phyloP scores from a whole-genome alignment of 2,329 filamentous ascomycete species.

The Sporothrix inflata region DNA sequence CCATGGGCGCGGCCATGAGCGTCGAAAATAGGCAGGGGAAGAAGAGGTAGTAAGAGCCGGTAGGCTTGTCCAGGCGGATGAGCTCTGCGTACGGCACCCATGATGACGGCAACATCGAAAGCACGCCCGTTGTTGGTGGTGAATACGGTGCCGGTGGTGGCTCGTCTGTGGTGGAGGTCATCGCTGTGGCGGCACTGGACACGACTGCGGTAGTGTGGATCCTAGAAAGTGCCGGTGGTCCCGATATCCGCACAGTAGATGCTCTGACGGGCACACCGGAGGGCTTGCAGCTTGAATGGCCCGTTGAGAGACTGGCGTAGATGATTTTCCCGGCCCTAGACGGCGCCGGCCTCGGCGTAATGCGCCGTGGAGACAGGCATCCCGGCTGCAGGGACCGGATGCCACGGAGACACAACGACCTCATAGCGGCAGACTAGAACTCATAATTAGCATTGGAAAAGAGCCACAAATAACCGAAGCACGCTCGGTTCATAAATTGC shows the following conservation, averaged over 20 bases:
- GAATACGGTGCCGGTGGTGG: slow-evolving; percentile 51
- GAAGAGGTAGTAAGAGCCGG: slow-evolving; percentile 82
- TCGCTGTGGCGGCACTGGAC: not conserved
- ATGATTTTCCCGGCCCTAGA: not conserved
- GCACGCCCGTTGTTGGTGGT: slow-evolving; percentile 71
- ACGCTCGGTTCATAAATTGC: not conserved
- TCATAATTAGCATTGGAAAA: not conserved
- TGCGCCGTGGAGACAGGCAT: not conserved
- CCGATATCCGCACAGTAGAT: slow-evolving; percentile 9
- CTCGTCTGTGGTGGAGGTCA: slow-evolving; percentile 23
- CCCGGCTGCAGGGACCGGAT: slow-evolving; percentile 20
- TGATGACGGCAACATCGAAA: slow-evolving; percentile 69
- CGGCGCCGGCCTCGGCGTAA: not conserved
- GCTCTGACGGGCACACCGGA: slow-evolving; percentile 5
- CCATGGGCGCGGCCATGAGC: slow-evolving; percentile 74
- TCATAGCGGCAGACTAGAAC: slow-evolving; percentile 8
- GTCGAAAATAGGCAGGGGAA: slow-evolving; percentile 86
- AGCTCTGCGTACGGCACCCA: slow-evolving; percentile 83
- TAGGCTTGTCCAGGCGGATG: slow-evolving; percentile 77
- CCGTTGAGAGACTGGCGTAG: slow-evolving; percentile 8
- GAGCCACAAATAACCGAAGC: not conserved
- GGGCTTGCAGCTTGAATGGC: not conserved
- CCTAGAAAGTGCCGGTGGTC: not conserved
- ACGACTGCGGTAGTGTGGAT: slow-evolving; percentile 23
- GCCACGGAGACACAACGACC: slow-evolving; percentile 11